Evolutionary conservation across 2,329 filamentous ascomycete species (phyloP), one percentile per base, ranked within the genome.

Genomic region (Corniculantispora saksenae): DNA sequence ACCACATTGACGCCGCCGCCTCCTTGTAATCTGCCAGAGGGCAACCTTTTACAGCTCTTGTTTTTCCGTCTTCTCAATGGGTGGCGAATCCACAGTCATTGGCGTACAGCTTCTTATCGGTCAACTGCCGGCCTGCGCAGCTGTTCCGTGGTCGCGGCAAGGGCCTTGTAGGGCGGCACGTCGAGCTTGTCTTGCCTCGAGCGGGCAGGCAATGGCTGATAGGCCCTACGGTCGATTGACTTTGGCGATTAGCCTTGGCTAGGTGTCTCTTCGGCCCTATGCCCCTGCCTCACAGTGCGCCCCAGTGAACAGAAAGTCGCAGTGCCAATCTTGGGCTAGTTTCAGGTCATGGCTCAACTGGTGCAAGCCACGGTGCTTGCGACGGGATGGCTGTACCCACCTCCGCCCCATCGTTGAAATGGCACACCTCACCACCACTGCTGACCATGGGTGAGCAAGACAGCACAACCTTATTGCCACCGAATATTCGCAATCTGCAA

Each of bases 271-370:
- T 54, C 50, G 50, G 60, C 50, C 48, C 59, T 62, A 62, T 54
- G 60, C 38, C 60, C 60, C 38, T 54, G 35, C 48, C n/a, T 12
- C 48, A 38, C 35, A 32, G 32, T 40, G 50, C 50, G 40, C 48
- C 40, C 38, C 50, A 47, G 32, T 51, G 50, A 32, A 55, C 25
- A 54, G 47, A 59, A 19, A 29, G 35, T 23, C 15, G 38, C 50
- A 27, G 35, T 35, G 32, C 38, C 38, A 29, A 62, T 54, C 32
- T 62, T 23, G 60, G 50, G 35, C 38, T 62, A 55, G 60, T 62
- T 62, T 62, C 60, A 62, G 60, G 60, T 62, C 60, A 62, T 62
- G 60, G 60, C 60, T 43, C 21, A 21, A 55, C 35, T 55, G 50
- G 25, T 15, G 21, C 60, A 47, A 38, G n/a, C 60, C 10, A 27